These are phyloP conservation scores for Salix dunnii DNA, from an alignment of 345 rosid species.

Conservation along the genomic window DNA sequence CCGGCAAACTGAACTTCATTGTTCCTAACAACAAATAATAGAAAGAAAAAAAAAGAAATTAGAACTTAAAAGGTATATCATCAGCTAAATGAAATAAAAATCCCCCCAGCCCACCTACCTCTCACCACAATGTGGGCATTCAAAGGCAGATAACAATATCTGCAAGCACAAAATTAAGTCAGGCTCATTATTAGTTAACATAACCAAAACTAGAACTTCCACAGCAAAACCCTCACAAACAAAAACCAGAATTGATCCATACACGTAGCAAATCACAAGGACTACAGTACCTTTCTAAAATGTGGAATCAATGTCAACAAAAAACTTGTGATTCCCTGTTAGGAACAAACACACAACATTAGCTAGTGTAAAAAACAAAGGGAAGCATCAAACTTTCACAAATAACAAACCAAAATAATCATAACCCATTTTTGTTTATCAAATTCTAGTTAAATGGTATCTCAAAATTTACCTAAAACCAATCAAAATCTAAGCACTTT, in stretches of 20 bases:
- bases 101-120: constrained; percentile 38
- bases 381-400: not conserved
- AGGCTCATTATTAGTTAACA: not conserved
- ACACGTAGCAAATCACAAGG: not conserved
- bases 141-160: constrained; percentile 88
- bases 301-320: constrained; percentile 79
- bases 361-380: not conserved
- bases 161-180: constrained; percentile 20
- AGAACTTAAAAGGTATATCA: not conserved
- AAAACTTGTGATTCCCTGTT: constrained; percentile 70
- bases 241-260: too few species aligned
- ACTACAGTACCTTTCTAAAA: constrained; percentile 63
- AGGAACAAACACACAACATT: not conserved
- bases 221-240: not conserved
- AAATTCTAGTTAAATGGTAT: too few species aligned
- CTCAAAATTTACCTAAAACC: not conserved
- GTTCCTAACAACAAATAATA: constrained; percentile 41
- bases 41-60: not conserved
- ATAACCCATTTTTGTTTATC: too few species aligned
- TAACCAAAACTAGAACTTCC: not conserved
- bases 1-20: constrained; percentile 98
- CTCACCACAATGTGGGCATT: constrained; percentile 86
- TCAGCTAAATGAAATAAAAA: not conserved
- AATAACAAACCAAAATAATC: not conserved
- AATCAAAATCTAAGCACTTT: not conserved